These are phyloP conservation scores for Xylariaceae sp. DNA, from an alignment of 2,329 filamentous ascomycete species.

Conservation along the genomic window DNA sequence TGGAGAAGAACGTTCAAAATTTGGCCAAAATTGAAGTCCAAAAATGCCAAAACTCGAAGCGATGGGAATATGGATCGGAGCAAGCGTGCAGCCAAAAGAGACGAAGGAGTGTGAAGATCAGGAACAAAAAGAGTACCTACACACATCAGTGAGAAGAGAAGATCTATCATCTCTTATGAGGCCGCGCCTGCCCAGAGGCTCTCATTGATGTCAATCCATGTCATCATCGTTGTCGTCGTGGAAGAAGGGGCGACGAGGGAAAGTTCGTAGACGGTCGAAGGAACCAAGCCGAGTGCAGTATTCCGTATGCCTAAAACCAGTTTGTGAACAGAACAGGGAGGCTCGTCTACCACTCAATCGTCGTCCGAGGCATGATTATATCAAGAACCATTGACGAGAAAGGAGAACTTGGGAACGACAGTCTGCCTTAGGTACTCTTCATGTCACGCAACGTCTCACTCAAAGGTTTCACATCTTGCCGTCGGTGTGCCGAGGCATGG, in stretches of 20 bases:
- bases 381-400: not conserved
- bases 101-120: constrained; percentile 10
- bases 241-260: constrained; percentile 1
- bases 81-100: constrained; percentile 19
- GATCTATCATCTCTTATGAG: not conserved
- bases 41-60: constrained; percentile 29
- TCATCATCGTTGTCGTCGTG: not conserved
- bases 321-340: no score
- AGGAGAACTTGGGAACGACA: not conserved
- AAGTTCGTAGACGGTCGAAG: no score
- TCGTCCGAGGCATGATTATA: not conserved
- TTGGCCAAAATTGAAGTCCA: constrained; percentile 30
- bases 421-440: not conserved
- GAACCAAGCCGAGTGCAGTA: no score
- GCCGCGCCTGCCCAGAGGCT: not conserved
- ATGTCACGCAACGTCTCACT: no score
- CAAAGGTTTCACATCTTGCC: no score
- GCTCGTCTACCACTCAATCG: no score
- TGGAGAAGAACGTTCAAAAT: constrained; percentile 23
- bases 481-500: no score
- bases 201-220: constrained; percentile 5
- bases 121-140: not conserved
- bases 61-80: constrained; percentile 15
- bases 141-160: not conserved
- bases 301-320: no score